Conservation (phyloP, 2,329 filamentous ascomycete genomes). For the Colletotrichum tropicale region DNA sequence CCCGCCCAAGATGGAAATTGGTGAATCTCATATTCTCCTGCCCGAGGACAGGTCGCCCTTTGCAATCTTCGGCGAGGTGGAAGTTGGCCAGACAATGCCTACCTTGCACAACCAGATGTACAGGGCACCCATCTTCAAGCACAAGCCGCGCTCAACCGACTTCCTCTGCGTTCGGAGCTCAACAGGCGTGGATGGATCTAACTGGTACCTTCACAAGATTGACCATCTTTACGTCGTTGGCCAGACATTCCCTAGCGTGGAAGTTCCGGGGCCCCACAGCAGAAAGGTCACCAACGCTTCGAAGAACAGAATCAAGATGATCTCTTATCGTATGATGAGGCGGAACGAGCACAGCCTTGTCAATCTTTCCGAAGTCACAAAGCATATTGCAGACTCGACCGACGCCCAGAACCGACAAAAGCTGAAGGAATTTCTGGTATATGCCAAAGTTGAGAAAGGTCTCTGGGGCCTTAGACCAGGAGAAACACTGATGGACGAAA, state of each 20-base stretch:
- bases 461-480: constrained; percentile 78
- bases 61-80: constrained; percentile 90
- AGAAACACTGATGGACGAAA: constrained; percentile 80
- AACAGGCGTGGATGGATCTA: constrained; percentile 77
- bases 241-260: constrained; percentile 89
- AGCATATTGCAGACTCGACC: constrained; percentile 89
- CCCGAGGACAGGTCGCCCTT: constrained; percentile 97
- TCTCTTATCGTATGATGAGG: constrained; percentile 86
- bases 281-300: constrained; percentile 95
- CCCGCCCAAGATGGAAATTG: constrained; percentile 81
- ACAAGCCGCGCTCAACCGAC: constrained; percentile 77
- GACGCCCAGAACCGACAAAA: constrained; percentile 97
- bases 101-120: constrained; percentile 97
- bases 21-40: constrained; percentile 85
- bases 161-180: constrained; percentile 86
- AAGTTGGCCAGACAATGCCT: constrained; percentile 87
- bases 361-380: constrained; percentile 83
- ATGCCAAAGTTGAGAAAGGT: constrained; percentile 85
- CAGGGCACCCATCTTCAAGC: constrained; percentile 90
- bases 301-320: constrained; percentile 96
- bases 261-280: constrained; percentile 92
- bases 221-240: constrained; percentile 92
- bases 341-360: constrained; percentile 73
- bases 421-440: constrained; percentile 93
- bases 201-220: constrained; percentile 85